Base-by-base conservation (phyloP, 345 rosid genomes). In the Sonneratia caseolaris region DNA sequence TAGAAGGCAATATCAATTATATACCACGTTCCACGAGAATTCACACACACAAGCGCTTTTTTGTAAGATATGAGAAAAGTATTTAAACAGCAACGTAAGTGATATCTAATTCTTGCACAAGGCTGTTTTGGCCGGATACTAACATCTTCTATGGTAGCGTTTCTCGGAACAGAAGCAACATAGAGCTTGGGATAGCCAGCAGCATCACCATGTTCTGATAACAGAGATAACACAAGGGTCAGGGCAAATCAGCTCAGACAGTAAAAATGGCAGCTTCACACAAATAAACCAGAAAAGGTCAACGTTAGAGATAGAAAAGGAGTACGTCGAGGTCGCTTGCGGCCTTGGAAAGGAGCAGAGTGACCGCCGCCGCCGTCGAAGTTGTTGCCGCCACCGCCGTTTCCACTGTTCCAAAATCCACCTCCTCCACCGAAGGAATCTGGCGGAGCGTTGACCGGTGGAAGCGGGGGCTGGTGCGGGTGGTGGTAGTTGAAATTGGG, bases 141-240 rank as follows among this genome's bases (percentile, higher is more conserved):
- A 73, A 91, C 97, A 57, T 87, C 83, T 66, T 82, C 86, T 77
- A 81, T 88, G 16, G 72, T 84, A 13, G 87, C 77, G 36, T 84
- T 83, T 78, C 81, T 83, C 21, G 97, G 78, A 57, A 93, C 78
- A 0, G 91, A 85, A 22, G 91, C 86, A 76, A 86, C 84, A 45
- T 87, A 93, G 64, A 93, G 82, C 79, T 93, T 91, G 66, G 84
- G 86, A 73, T 74, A 68, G 75, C 47, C 68, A 65, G 71, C 74
- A 75, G 82, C 84, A 72, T 76, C 90, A 55, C 37, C 73, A 68
- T 82, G 84, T 74, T 86, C 98, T 43, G 1, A 70, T 53, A 53
- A 22, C 21, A 73, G 6, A 69, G 24, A 76, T 55, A 66, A 66
- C 45, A 51, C 53, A 48, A n/a, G 55, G 36, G 32, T 37, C 40